phyloP scores from a whole-genome alignment of 495 filamentous ascomycete genomes.

The Penicillium flavigenum region DNA sequence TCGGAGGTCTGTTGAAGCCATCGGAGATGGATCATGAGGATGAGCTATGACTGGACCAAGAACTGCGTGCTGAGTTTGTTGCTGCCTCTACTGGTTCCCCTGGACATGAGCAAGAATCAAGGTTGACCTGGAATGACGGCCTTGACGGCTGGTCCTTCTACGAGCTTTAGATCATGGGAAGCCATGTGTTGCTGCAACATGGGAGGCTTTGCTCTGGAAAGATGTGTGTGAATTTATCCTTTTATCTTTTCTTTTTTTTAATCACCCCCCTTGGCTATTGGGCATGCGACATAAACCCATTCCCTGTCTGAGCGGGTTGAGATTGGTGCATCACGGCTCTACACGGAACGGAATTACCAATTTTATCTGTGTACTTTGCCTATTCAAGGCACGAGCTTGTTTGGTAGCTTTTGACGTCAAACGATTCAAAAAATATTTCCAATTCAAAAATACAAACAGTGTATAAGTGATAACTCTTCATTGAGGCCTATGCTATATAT shows the following conservation, averaged over 20 bases:
- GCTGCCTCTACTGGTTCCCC: conserved; percentile 16
- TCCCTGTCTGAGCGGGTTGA: conserved; percentile 6
- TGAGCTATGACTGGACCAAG: conserved; percentile 81
- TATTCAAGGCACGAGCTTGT: conserved; percentile 1
- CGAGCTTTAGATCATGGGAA: conserved; percentile 30
- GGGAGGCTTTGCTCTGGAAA: background rate
- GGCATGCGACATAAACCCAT: conserved; percentile 10
- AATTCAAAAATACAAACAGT: background rate
- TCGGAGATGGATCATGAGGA: conserved; percentile 89
- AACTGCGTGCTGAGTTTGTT: conserved; percentile 59
- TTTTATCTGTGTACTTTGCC: conserved; percentile 3
- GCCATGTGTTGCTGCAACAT: conserved; percentile 6
- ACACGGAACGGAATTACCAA: conserved; percentile 1
- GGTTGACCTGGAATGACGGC: conserved; percentile 23
- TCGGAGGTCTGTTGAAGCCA: conserved; percentile 88
- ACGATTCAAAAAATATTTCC: background rate
- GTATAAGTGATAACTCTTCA: too few species aligned
- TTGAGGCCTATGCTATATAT: too few species aligned
- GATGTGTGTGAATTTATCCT: conserved; percentile 11
- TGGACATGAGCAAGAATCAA: conserved; percentile 8
- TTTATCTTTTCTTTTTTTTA: conserved; percentile 3
- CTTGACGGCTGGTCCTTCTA: conserved; percentile 46
- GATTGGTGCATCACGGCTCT: conserved; percentile 9
- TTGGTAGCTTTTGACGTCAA: conserved; percentile 4
- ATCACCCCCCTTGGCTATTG: background rate